phyloP scores from a whole-genome alignment of 352 stramenopile species.

The Globisporangium splendens region DNA sequence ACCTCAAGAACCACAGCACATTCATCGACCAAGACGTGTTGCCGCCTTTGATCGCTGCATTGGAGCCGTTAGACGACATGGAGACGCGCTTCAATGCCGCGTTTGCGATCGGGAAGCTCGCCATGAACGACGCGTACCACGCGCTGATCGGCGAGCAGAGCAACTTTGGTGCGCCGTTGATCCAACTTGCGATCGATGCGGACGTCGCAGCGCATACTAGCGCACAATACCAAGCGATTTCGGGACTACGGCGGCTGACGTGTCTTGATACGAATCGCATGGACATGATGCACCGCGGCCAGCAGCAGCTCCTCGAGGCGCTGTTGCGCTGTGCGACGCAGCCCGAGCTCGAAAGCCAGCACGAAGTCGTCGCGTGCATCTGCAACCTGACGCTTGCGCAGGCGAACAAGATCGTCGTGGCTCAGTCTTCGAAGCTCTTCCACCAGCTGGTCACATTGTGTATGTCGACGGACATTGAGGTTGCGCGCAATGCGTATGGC shows the following conservation, averaged over 20 bases:
- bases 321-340: slow-evolving; percentile 40
- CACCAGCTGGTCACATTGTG: slow-evolving; percentile 71
- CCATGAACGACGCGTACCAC: slow-evolving; percentile 72
- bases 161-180: slow-evolving; percentile 42
- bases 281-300: slow-evolving; percentile 53
- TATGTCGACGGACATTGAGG: slow-evolving; percentile 85
- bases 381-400: slow-evolving; percentile 83
- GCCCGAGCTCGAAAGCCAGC: slow-evolving; percentile 81
- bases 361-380: slow-evolving; percentile 85
- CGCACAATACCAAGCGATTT: slow-evolving; percentile 89
- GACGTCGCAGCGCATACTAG: slow-evolving; percentile 39
- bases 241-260: slow-evolving; percentile 85
- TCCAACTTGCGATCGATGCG: slow-evolving; percentile 55
- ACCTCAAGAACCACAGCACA: slow-evolving; percentile 49
- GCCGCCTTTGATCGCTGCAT: slow-evolving; percentile 55
- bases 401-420: slow-evolving; percentile 75
- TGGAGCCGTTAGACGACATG: slow-evolving; percentile 65
- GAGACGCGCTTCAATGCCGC: slow-evolving; percentile 93
- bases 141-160: slow-evolving; percentile 55
- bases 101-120: slow-evolving; percentile 93
- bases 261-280: slow-evolving; percentile 78
- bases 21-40: slow-evolving; percentile 77
- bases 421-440: slow-evolving; percentile 43
- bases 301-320: slow-evolving; percentile 39
- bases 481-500: slow-evolving; percentile 89